Evolutionary conservation across 2,329 filamentous ascomycete species (phyloP).

Genomic region (Verticillium dahliae): DNA sequence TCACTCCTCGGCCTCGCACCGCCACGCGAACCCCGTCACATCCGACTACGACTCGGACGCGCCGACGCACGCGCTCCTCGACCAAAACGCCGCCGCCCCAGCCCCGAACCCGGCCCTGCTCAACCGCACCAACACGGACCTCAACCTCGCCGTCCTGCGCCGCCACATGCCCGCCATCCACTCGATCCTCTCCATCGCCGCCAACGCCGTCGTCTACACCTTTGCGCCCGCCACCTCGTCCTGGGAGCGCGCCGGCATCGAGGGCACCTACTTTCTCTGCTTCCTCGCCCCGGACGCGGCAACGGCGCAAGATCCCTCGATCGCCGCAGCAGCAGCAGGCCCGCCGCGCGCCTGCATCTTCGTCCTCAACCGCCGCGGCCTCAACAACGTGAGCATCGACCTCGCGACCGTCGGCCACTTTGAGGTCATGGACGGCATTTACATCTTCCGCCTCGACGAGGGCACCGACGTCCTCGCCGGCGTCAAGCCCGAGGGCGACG

Average conservation of each 20-base stretch:
- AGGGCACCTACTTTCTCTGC: constrained; percentile 87
- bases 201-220: constrained; percentile 80
- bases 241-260: constrained; percentile 83
- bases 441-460: constrained; percentile 40
- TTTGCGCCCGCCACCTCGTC: constrained; percentile 57
- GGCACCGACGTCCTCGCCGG: constrained; percentile 8
- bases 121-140: constrained; percentile 69
- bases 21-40: constrained; percentile 25
- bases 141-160: constrained; percentile 79
- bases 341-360: constrained; percentile 53
- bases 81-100: constrained; percentile 28
- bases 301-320: too few relatives aligned
- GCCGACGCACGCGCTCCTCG: constrained; percentile 30
- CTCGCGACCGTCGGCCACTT: constrained; percentile 56
- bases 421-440: constrained; percentile 52
- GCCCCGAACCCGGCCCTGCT: constrained; percentile 44
- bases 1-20: constrained; percentile 32
- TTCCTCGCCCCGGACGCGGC: constrained; percentile 41
- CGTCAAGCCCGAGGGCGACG: constrained; percentile 9
- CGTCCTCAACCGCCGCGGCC: constrained; percentile 63
- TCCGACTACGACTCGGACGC: constrained; percentile 65
- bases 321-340: constrained; percentile 1
- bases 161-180: constrained; percentile 72
- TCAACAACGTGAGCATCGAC: constrained; percentile 65
- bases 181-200: constrained; percentile 71